Evolutionary conservation across 768 basidiomycete genomes (phyloP), one percentile per base, ranked within the genome.

Genomic region (Trametes cinnabarina): DNA sequence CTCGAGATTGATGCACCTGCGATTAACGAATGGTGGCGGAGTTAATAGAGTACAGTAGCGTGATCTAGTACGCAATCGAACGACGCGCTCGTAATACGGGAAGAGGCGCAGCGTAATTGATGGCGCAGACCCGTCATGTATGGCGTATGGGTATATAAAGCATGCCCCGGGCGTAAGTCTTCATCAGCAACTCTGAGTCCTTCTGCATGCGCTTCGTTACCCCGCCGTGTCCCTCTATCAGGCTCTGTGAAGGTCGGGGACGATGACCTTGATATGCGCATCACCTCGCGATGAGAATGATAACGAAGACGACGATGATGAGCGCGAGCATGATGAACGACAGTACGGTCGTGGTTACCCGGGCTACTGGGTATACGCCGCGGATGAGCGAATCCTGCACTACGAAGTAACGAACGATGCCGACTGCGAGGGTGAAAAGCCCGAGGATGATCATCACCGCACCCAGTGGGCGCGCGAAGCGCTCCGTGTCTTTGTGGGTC

Each of bases 401-500:
- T 23, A 62, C 44, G 62, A 79, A 79, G 64, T 77, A 80, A 6
- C 79, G 73, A 19, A 55, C 32, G 32, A 61, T 44, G 17, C 75
- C 76, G n/a, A 75, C 52, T 7, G 49, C 35, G 10, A 79, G 69
- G 15, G 76, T 73, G 3, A 68, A 35, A 20, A 80, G 56, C 0
- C 73, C 77, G 23, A 77, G 40, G 22, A 64, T 39, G 42, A 80
- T 69, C 30, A 75, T 68, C 3, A 74, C 68, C 2, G 76, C 77
- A 0, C 80, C 81, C 4, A 82, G 67, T 7, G 81, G 80, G n/a
- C 77, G 73, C 11, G 77, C 73, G 51, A 68, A 71, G 17, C 63
- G 61, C 58, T 65, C 34, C 51, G 69, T 56, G 50, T 50, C 23
- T 41, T 51, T 47, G 46, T 54, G 58, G 12, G 63, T 28, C 40